These are phyloP conservation scores for Hondaea fermentalgiana DNA, from an alignment of 108 stramenopile species.

Conservation along the genomic window DNA sequence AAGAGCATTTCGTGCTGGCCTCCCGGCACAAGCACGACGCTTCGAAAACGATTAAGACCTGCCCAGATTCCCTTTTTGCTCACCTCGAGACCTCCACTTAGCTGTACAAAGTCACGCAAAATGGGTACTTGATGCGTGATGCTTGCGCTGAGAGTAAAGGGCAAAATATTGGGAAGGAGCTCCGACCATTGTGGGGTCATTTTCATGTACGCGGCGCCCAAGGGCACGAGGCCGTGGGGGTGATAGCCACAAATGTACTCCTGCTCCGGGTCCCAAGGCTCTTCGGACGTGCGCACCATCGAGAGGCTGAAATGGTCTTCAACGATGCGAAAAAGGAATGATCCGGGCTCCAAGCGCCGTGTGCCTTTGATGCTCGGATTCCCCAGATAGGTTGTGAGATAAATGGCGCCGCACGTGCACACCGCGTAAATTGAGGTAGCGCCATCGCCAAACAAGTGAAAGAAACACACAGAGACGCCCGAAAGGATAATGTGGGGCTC, in stretches of 20 bases:
- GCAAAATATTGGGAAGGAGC: not conserved
- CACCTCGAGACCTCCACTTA: not conserved
- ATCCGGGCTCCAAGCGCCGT: not conserved
- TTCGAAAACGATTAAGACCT: not conserved
- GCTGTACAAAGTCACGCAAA: not conserved
- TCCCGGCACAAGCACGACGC: conserved; percentile 3
- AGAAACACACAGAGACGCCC: not conserved
- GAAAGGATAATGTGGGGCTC: not conserved
- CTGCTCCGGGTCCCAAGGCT: not conserved
- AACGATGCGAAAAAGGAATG: not conserved
- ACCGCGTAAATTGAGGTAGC: not conserved
- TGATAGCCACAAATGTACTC: conserved; percentile 11
- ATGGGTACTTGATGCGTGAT: not conserved
- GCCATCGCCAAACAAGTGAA: not conserved
- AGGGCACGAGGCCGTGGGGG: not conserved
- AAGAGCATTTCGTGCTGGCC: not conserved
- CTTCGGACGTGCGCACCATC: not conserved
- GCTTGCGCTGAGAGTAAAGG: not conserved
- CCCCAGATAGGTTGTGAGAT: not conserved
- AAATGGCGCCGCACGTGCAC: not conserved
- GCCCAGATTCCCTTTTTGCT: not conserved
- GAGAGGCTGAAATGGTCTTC: not conserved
- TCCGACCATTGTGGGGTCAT: not conserved
- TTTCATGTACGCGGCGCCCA: not conserved
- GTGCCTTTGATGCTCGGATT: not conserved